A percentile compares a stretch with the other conserved stretches of the same genome.
Conservation (phyloP, 2,329 filamentous ascomycete genomes). For the Aaosphaeria arxii region DNA sequence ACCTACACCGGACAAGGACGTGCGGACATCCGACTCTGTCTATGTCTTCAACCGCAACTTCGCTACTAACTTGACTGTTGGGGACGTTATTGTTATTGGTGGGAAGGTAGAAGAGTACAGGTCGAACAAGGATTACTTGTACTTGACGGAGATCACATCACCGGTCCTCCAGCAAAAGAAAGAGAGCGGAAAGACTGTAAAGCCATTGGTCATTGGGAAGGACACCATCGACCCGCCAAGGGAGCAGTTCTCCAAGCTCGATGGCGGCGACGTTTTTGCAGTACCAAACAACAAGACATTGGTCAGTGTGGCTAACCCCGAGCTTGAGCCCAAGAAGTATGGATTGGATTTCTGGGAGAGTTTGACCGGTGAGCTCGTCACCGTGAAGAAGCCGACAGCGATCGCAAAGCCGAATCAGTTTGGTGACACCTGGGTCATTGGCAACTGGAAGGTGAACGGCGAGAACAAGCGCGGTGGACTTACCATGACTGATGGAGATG, state of each 20-base stretch:
- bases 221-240: constrained; percentile 59
- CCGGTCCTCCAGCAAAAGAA: constrained; percentile 54
- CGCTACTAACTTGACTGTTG: constrained; percentile 54
- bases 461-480: constrained; percentile 62
- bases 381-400: constrained; percentile 55
- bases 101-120: constrained; percentile 61
- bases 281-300: constrained; percentile 61
- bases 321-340: constrained; percentile 58
- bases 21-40: constrained; percentile 61
- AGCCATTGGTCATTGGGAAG: constrained; percentile 59
- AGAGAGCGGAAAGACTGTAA: constrained; percentile 54
- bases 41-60: constrained; percentile 60
- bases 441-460: constrained; percentile 62
- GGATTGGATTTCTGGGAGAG: constrained; percentile 75
- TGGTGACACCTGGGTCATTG: constrained; percentile 68
- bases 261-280: constrained; percentile 63
- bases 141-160: constrained; percentile 60
- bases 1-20: constrained; percentile 53
- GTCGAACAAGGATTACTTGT: constrained; percentile 56
- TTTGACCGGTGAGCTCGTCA: constrained; percentile 65
- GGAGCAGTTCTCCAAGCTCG: constrained; percentile 59
- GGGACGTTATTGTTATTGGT: constrained; percentile 60
- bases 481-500: constrained; percentile 61
- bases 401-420: constrained; percentile 61
- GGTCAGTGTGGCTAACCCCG: constrained; percentile 59